These are phyloP conservation scores for Metarhizium humberi DNA, from an alignment of 2,329 filamentous ascomycete genomes.

Conservation along the genomic window DNA sequence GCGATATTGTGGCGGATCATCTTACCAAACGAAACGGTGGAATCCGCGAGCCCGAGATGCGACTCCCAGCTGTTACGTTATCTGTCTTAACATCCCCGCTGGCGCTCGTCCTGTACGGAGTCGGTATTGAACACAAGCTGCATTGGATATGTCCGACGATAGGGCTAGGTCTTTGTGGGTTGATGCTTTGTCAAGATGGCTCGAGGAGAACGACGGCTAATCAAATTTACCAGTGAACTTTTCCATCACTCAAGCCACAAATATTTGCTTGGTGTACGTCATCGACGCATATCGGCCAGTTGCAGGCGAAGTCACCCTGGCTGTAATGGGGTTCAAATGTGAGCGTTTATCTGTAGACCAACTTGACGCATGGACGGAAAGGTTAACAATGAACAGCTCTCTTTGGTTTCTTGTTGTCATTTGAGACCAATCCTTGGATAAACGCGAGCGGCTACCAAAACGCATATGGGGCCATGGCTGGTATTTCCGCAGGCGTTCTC, in stretches of 20 bases:
- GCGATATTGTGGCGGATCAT: constrained; percentile 37
- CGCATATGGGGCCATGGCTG: constrained; percentile 49
- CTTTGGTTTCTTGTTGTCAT: constrained; percentile 49
- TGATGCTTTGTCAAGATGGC: neutral
- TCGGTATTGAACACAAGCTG: constrained; percentile 34
- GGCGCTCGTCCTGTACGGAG: constrained; percentile 34
- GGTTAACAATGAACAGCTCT: constrained; percentile 24
- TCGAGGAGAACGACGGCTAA: neutral
- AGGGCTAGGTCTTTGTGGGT: constrained; percentile 42
- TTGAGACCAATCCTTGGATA: constrained; percentile 53
- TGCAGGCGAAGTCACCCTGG: constrained; percentile 44
- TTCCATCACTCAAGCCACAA: constrained; percentile 45
- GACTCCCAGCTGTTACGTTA: constrained; percentile 42
- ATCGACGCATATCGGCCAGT: constrained; percentile 50
- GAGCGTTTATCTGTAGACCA: constrained; percentile 11
- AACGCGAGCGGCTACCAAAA: constrained; percentile 35
- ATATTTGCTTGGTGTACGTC: constrained; percentile 46
- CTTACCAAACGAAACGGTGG: constrained; percentile 44
- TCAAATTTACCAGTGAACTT: constrained; percentile 35
- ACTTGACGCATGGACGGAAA: neutral
- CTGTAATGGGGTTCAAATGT: constrained; percentile 47
- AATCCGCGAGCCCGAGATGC: constrained; percentile 50
- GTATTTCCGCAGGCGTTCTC: constrained; percentile 37
- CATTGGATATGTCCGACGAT: constrained; percentile 49
- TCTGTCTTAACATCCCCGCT: constrained; percentile 41